phyloP scores from a whole-genome alignment of 139 green algal species.

The Tetraselmis chui region DNA sequence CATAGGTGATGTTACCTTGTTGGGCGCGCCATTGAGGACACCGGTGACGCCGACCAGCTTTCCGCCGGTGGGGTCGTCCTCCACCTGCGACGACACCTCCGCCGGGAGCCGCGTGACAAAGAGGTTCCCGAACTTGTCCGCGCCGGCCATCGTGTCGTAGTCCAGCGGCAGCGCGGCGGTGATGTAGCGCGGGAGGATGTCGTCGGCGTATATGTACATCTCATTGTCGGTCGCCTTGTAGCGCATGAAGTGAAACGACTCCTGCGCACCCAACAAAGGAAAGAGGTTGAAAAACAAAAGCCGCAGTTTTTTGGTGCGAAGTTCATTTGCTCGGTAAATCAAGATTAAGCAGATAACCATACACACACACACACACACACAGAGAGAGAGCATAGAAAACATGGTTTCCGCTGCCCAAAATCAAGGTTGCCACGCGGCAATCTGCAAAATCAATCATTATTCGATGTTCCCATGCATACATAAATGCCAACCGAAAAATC shows the following conservation, averaged over 20 bases:
- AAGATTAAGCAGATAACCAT: too few relatives aligned
- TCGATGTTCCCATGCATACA: too few relatives aligned
- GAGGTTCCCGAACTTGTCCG: slow-evolving; percentile 96
- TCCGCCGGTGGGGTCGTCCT: slow-evolving; percentile 94
- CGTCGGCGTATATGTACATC: slow-evolving; percentile 94
- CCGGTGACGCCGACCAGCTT: slow-evolving; percentile 64
- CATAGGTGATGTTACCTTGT: too few relatives aligned
- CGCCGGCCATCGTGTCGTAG: slow-evolving; percentile 90
- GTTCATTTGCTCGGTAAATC: too few relatives aligned
- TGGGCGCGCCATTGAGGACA: slow-evolving; percentile 75
- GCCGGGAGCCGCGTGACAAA: slow-evolving; percentile 73
- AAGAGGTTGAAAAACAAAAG: neutral
- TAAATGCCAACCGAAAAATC: too few relatives aligned
- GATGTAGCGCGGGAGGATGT: slow-evolving; percentile 74
- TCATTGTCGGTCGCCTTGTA: slow-evolving; percentile 85
- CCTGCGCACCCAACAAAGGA: slow-evolving; percentile 13
- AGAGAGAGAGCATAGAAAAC: too few relatives aligned
- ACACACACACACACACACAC: too few relatives aligned
- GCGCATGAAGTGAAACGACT: slow-evolving; percentile 70
- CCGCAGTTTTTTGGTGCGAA: too few relatives aligned
- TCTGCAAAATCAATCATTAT: too few relatives aligned
- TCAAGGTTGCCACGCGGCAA: too few relatives aligned
- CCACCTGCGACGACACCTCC: slow-evolving; percentile 82
- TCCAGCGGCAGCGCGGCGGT: slow-evolving; percentile 75
- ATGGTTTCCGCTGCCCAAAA: too few relatives aligned